Conservation (phyloP, 2,329 filamentous ascomycete species). For the Colletotrichum incanum region DNA sequence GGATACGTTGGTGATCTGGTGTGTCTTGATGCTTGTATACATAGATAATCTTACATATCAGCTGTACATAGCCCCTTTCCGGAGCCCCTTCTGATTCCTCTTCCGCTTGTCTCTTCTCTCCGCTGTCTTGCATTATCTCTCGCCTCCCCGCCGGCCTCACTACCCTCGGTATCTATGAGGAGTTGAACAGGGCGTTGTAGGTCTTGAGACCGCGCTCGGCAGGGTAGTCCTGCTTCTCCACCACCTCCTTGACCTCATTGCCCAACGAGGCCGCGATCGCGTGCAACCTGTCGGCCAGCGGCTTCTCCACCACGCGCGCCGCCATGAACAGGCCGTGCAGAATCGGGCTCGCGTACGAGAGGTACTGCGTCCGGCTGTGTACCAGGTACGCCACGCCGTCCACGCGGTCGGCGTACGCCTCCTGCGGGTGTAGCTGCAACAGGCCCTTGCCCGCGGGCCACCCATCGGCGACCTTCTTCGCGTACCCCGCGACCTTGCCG, state of each 20-base stretch:
- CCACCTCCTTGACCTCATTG: slow-evolving; percentile 54
- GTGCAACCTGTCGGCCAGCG: slow-evolving; percentile 56
- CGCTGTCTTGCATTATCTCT: slow-evolving; percentile 2
- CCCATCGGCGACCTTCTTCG: slow-evolving; percentile 54
- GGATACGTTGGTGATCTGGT: slow-evolving; percentile 1
- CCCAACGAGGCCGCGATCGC: slow-evolving; percentile 57
- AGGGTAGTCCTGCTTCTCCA: slow-evolving; percentile 37
- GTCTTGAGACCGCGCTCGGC: slow-evolving; percentile 46
- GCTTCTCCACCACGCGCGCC: slow-evolving; percentile 57
- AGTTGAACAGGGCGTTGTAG: slow-evolving; percentile 29
- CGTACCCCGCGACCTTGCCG: slow-evolving; percentile 56
- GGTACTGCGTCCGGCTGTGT: slow-evolving; percentile 52
- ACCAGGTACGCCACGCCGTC: slow-evolving; percentile 50
- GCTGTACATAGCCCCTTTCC: slow-evolving; percentile 43
- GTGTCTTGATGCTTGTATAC: slow-evolving; percentile 43
- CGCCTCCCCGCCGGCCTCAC: neutral
- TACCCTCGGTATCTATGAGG: neutral
- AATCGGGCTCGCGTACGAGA: slow-evolving; percentile 51
- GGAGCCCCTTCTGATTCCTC: slow-evolving; percentile 27
- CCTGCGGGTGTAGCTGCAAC: slow-evolving; percentile 54
- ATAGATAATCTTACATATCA: slow-evolving; percentile 43
- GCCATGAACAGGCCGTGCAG: slow-evolving; percentile 63
- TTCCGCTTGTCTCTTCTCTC: neutral
- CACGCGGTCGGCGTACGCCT: slow-evolving; percentile 47
- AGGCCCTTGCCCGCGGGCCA: slow-evolving; percentile 60